Base-by-base conservation (phyloP, 805 yeast species). In the Saccharomycopsis oosterbeekiorum region DNA sequence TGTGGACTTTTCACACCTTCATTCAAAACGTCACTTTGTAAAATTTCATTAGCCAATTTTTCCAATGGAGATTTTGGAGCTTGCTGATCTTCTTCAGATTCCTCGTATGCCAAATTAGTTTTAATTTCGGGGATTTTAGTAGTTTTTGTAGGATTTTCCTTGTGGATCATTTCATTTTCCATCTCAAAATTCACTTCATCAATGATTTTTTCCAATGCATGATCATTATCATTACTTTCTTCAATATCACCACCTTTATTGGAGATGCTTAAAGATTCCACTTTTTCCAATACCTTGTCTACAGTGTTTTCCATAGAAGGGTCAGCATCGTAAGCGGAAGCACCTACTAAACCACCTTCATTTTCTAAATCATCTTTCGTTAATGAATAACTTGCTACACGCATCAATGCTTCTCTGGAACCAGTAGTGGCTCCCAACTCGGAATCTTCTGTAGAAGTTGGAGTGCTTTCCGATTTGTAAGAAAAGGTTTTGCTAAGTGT, bases 281-380 rank as follows among this genome's bases (percentile, higher is more conserved):
- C 62, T n/a, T 63, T 61, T 26, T 56, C 51, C 57, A 63, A 59
- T 1, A 63, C 64, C 26, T 61, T 60, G 17, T 63, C 64, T 39
- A 61, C 42, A 17, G 60, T 58, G 9, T 57, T 61, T 29, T 57
- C 65, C 65, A 63, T 61, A 42, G 59, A 64, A n/a, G 63, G 60
- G 54, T 68, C 68, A 19, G 64, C 62, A 24, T 59, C 58, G 12
- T 61, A 56, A 10, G 60, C 40, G 39, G 65, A 78, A 57, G 81
- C 84, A 64, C 78, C 84, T 39, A 79, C 71, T 61, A 84, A 72
- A 0, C 84, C 88, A 55, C 88, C 88, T 67, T 81, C 87, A 59
- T 76, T 72, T 41, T 75, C 78, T 65, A 84, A 74, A 55, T 78
- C 83, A 1, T 70, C 68, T n/a, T 77, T 70, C 40, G 59, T 64